phyloP scores from a whole-genome alignment of 306 rosid genomes.

The Vachellia pachyceras region DNA sequence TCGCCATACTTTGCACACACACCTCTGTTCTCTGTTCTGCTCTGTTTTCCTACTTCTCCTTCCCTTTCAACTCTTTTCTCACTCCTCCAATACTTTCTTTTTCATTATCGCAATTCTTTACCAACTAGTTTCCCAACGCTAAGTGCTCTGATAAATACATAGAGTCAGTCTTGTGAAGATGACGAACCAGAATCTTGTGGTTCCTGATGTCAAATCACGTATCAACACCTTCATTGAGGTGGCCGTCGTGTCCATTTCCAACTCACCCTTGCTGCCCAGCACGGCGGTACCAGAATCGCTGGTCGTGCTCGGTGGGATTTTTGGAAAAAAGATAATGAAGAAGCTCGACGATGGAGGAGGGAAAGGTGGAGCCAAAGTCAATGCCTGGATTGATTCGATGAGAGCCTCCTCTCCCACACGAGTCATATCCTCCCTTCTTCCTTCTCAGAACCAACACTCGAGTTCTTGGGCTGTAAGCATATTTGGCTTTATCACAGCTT shows the following conservation, averaged over 20 bases:
- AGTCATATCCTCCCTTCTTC: constrained; percentile 35
- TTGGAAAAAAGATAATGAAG: constrained; percentile 50
- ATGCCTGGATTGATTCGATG: constrained; percentile 78
- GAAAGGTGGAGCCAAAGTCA: constrained; percentile 46
- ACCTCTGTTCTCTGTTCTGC: constrained; percentile 47
- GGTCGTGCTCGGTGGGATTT: constrained; percentile 48
- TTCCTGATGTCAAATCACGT: constrained; percentile 50
- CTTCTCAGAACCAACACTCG: constrained; percentile 41
- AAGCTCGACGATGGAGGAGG: constrained; percentile 52
- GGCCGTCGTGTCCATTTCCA: constrained; percentile 50
- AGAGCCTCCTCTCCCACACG: constrained; percentile 90
- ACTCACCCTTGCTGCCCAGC: constrained; percentile 39
- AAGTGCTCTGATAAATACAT: background rate
- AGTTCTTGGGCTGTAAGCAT: constrained; percentile 68
- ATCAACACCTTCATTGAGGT: constrained; percentile 48
- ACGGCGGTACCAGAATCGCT: constrained; percentile 41
- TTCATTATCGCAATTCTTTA: background rate
- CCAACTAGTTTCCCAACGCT: background rate
- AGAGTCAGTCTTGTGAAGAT: constrained; percentile 34
- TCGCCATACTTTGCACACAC: background rate
- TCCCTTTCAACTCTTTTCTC: background rate
- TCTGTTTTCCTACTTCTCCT: constrained; percentile 31
- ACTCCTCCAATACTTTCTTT: background rate
- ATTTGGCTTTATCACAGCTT: background rate
- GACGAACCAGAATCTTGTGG: constrained; percentile 69